Percentiles rank a stretch among this genome's conserved stretches.
Evolutionary conservation across 164 flowering plant genomes (phyloP).

Genomic region (Piper betle): DNA sequence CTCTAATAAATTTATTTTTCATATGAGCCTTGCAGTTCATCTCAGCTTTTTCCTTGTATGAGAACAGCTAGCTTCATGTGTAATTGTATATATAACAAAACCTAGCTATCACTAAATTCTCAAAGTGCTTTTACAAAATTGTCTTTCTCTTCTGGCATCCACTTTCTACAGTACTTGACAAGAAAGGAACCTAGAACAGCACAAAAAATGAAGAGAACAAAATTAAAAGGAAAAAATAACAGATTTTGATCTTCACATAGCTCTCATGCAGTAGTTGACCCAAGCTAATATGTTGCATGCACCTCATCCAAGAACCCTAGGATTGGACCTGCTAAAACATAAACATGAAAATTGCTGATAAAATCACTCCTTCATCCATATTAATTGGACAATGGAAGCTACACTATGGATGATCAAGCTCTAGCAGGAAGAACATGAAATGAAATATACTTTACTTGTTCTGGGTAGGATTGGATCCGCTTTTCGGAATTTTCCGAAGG

Average conservation of each 20-base stretch:
- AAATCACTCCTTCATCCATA: background rate
- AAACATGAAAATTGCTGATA: background rate
- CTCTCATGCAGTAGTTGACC: background rate
- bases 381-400: background rate
- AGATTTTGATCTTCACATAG: background rate
- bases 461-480: conserved; percentile 1
- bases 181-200: background rate
- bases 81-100: too few species aligned
- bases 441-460: background rate
- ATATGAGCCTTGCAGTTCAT: too few species aligned
- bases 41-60: too few species aligned
- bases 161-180: background rate
- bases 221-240: background rate
- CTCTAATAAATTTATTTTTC: too few species aligned
- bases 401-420: background rate
- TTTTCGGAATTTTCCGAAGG: background rate
- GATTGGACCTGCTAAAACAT: conserved; percentile 1
- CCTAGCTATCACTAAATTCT: too few species aligned
- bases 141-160: too few species aligned
- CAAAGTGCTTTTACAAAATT: too few species aligned
- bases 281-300: background rate
- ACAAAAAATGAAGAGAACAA: background rate
- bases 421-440: too few species aligned
- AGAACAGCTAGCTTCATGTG: too few species aligned
- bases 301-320: background rate